Base-by-base conservation (phyloP, 2,329 filamentous ascomycete species). In the Fusarium chaquense region DNA sequence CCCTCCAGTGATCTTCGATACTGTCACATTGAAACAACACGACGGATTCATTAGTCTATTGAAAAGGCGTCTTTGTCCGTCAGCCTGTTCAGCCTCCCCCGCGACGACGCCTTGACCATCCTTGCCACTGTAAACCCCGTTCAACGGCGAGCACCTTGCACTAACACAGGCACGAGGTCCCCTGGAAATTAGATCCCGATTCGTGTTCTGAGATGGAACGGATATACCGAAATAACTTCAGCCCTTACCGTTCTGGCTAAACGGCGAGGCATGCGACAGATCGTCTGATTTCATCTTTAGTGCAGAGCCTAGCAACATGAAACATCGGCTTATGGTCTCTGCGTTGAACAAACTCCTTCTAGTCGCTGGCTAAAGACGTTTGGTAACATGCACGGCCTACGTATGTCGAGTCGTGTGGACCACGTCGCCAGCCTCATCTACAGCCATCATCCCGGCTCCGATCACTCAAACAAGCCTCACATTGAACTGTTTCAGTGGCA, bases 391-490 rank as follows among this genome's bases (percentile, higher is more conserved):
- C 62, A 70, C 53, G 62, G 53, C 36, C 66, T 68, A 62, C 60
- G 69, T 70, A 52, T 64, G 59, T 55, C 54, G 63, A 61, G 49
- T 53, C 45, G 43, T 59, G 69, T 71, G 72, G 73, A 51, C 36
- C 71, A 30, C 41, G 51, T 54, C 57, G 58, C 70, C 72, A 73
- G 67, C 67, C 69, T 73, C 69, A 70, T 58, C 49, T 73, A 67
- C 73, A 75, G 55, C 73, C 73, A 75, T 74, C 32, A 75, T 75
- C 73, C 73, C 46, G 40, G 73, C 41, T 70, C 58, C 33, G 22
- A 47, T 49, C 59, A 38, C 36, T 38, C 47, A 9, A 28, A 56
- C 33, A 50, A 33, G 52, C 60, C 59, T 72, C 65, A 58, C 58
- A 52, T 65, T 46, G 33, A 43, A 47, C 56, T 58, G 30, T 61